Evolutionary conservation across 2,329 filamentous ascomycete species (phyloP).

Genomic region (Myriosclerotinia curreyana): DNA sequence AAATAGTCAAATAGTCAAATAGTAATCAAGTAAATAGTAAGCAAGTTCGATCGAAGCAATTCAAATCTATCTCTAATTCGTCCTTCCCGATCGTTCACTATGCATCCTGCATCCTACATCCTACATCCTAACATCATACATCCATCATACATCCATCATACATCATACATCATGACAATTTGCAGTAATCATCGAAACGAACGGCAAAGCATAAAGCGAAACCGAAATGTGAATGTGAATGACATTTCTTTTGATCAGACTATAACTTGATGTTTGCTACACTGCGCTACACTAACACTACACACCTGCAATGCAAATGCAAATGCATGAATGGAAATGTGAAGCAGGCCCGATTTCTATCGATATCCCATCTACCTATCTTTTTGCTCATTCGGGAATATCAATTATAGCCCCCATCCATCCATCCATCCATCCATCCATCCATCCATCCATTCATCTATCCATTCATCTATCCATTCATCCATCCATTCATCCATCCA

Average conservation of each 20-base stretch:
- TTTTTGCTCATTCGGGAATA: not conserved
- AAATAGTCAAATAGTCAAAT: no score
- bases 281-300: slow-evolving; percentile 5
- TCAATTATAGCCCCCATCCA: not conserved
- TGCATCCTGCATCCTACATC: no score
- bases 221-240: slow-evolving; percentile 4
- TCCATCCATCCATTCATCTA: no score
- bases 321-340: slow-evolving; percentile 15
- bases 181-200: not conserved
- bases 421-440: not conserved
- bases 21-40: not conserved
- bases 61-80: not conserved
- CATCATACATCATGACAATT: not conserved
- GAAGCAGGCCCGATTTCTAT: slow-evolving; percentile 6
- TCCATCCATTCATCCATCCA: not conserved
- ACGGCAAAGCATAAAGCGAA: not conserved
- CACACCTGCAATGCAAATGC: slow-evolving; percentile 2
- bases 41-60: not conserved
- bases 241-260: slow-evolving; percentile 10
- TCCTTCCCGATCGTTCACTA: not conserved
- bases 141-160: no score
- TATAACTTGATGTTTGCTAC: slow-evolving; percentile 7
- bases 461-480: not conserved
- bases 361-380: slow-evolving; percentile 8
- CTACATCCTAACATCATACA: no score